Base-by-base conservation (phyloP, 148 eudicot genomes). In the Nepenthes gracilis region DNA sequence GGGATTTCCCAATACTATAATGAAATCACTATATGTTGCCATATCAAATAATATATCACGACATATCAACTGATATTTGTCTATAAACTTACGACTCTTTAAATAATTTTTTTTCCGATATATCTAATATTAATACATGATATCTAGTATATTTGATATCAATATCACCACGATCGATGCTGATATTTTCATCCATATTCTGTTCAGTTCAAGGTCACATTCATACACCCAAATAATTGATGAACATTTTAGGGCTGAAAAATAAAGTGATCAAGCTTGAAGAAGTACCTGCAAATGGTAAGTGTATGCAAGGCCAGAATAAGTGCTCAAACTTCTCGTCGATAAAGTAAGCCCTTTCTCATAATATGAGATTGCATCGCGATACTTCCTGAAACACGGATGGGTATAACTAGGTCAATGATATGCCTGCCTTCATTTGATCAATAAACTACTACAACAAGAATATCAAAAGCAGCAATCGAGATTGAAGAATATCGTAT, bases 221-320 rank as follows among this genome's bases (percentile, higher is more conserved):
- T 40, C 7, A 3, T 40, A 40, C 4, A 40, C 43, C 43, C 43
- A 40, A 40, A 40, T 40, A 35, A 55, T 33, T 55, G 12, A 8
- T n/a, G 2, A 58, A 58, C 32, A 11, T 6, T 58, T 10, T n/a
- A 49, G 53, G 11, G 61, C 12, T 10, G 33, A 12, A 34, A 33
- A 45, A 58, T 35, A 11, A 12, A 55, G 55, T 43, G 23, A 23
- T 23, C 23, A 23, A 23, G 48, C 0, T 40, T 32, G 6, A 5
- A 40, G 45, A 40, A 40, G 48, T 75, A 93, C 98, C 98, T 88
- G 87, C 67, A 93, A 69, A 67, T 93, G 98, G 61, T 88, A 84
- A 59, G 98, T 93, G 80, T 88, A 93, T n/a, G 95, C 98, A 67
- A 93, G 96, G 55, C 98, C 98, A 1, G 98, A 85, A 73, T 88